Base-by-base conservation (phyloP, 2,329 filamentous ascomycete genomes). In the Aspergillus sp. region DNA sequence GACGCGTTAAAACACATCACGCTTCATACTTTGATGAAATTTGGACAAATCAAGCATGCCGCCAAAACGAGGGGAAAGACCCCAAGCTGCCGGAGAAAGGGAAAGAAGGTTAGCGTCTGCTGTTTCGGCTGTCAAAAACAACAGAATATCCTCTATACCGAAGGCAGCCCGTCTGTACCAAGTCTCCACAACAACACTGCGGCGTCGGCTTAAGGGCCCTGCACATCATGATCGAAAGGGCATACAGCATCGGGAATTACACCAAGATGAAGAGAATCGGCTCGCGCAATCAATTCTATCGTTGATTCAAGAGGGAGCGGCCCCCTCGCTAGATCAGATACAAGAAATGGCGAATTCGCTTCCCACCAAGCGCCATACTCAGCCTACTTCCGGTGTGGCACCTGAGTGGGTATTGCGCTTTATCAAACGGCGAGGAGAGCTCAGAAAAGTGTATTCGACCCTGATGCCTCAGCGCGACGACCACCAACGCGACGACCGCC, bases 141-240 rank as follows among this genome's bases (percentile, higher is more conserved):
- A 47, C 25, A 34, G 16, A 47, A 34, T 34, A 19, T 34, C 29
- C 17, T 47, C 45, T 36, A 36, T 47, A 17, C 45, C 25, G 29
- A 47, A 20, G 45, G 45, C 45, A 17, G 45, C 45, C 19, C 45
- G 45, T 4, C 45, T 6, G 25, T 47, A 47, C 19, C 45, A 36
- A 47, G 45, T 47, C 25, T 25, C 45, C 45, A 47, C 36, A 34
- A 32, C 45, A 36, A 36, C 45, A 47, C 45, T 47, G 14, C 45
- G 45, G 5, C 34, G 16, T 47, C 45, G 45, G 25, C 45, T 47
- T 17, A 32, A 32, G 25, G 45, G 31, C 25, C 14, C 29, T 34
- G 19, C 29, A 34, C 29, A 19, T 32, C 14, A 36, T 11, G 5
- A 19, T 36, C 25, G 16, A 20, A 34, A 34, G 19, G 20, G 41